Evolutionary conservation across 306 rosid species (phyloP).

Genomic region (Arachis hypogaea): DNA sequence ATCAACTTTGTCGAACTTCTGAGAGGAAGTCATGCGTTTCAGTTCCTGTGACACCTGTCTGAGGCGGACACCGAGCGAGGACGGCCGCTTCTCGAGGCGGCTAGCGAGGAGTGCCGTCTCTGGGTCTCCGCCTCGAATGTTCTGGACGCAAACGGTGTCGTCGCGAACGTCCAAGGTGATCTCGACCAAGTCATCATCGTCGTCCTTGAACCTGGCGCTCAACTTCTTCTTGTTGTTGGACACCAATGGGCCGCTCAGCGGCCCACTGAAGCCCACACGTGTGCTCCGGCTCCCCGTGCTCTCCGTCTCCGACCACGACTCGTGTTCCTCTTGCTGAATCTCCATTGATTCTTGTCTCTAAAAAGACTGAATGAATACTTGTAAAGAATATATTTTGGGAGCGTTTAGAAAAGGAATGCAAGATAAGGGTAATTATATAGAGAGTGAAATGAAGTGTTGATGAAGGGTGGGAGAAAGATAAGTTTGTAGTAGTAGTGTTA

Average conservation of each 20-base stretch:
- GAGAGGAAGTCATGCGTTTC: conserved; percentile 73
- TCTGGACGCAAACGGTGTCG: conserved; percentile 68
- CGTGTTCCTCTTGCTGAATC: conserved; percentile 57
- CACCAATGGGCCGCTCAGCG: conserved; percentile 63
- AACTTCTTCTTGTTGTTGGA: conserved; percentile 49
- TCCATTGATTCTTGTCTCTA: conserved; percentile 47
- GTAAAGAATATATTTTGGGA: too few species aligned
- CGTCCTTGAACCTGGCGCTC: conserved; percentile 60
- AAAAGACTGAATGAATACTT: too few species aligned
- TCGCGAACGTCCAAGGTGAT: conserved; percentile 77
- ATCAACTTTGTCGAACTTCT: conserved; percentile 56
- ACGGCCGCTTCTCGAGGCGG: conserved; percentile 57
- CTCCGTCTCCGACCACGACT: conserved; percentile 61
- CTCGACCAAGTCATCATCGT: conserved; percentile 71
- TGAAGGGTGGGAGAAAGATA: neutral
- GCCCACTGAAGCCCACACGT: conserved; percentile 68
- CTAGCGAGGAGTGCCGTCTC: conserved; percentile 66
- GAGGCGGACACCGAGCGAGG: conserved; percentile 54
- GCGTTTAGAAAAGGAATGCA: too few species aligned
- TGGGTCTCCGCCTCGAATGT: conserved; percentile 70
- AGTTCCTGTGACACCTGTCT: conserved; percentile 83
- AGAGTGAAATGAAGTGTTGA: neutral
- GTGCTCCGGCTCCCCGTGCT: conserved; percentile 54
- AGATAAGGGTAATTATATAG: neutral
- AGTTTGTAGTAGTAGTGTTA: neutral